Evolutionary conservation across 2,329 filamentous ascomycete genomes (phyloP).

Genomic region (Nigrospora osmanthi): DNA sequence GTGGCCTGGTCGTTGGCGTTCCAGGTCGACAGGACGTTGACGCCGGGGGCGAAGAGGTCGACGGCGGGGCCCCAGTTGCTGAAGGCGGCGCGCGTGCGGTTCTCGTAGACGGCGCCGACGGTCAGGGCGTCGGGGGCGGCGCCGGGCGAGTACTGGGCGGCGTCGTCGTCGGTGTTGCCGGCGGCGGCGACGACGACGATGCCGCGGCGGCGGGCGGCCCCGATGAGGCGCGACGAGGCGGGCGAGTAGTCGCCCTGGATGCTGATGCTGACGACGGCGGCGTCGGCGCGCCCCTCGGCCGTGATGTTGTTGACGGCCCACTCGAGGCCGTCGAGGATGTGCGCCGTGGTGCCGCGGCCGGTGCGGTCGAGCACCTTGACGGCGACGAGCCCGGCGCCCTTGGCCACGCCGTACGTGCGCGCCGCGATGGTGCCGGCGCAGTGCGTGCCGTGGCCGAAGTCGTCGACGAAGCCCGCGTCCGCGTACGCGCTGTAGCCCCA

Average conservation of each 20-base stretch:
- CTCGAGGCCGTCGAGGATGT: constrained; percentile 36
- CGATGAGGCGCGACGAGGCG: constrained; percentile 44
- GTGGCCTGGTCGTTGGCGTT: background rate
- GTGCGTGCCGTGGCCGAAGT: constrained; percentile 38
- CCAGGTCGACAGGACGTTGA: constrained; percentile 37
- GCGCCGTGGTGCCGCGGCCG: constrained; percentile 29
- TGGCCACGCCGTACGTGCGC: constrained; percentile 36
- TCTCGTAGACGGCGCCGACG: constrained; percentile 34
- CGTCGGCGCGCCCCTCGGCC: constrained; percentile 27
- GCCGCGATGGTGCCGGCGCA: constrained; percentile 35
- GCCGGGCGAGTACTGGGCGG: constrained; percentile 37
- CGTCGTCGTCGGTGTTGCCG: constrained; percentile 40
- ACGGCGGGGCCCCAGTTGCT: constrained; percentile 40
- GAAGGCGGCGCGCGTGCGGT: constrained; percentile 14
- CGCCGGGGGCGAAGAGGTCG: constrained; percentile 44
- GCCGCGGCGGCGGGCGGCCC: constrained; percentile 38
- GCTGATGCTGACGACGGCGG: constrained; percentile 48
- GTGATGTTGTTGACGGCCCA: constrained; percentile 27
- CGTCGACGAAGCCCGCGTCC: constrained; percentile 23
- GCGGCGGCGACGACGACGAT: constrained; percentile 49
- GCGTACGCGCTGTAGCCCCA: constrained; percentile 21
- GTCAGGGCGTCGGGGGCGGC: constrained; percentile 41
- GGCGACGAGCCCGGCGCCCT: constrained; percentile 29
- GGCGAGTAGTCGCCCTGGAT: constrained; percentile 40
- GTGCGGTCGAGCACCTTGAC: constrained; percentile 36